Conservation (phyloP, 139 green algal genomes). For the Chlorella sp. region DNA sequence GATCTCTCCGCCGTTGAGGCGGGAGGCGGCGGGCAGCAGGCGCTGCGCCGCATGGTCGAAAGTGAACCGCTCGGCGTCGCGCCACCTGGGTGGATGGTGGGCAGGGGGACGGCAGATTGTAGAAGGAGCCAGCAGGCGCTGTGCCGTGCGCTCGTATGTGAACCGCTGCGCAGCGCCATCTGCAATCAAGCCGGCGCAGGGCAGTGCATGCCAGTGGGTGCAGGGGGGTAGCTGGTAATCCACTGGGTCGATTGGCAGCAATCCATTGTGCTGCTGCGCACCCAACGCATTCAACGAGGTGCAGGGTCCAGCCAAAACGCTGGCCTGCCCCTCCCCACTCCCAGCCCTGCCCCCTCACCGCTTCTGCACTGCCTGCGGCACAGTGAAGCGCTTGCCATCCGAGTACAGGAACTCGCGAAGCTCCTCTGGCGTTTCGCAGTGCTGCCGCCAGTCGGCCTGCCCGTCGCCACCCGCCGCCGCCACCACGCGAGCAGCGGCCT, state of each 20-base stretch:
- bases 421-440: background rate
- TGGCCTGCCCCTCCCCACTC: no score
- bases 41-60: conserved; percentile 10
- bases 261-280: no score
- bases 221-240: no score
- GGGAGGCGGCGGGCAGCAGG: background rate
- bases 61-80: background rate
- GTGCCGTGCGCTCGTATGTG: no score
- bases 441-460: background rate
- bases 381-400: background rate
- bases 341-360: background rate
- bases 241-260: no score
- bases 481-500: background rate
- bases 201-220: background rate
- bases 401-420: background rate
- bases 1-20: background rate
- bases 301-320: background rate
- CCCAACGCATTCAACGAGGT: no score
- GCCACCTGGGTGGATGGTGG: background rate
- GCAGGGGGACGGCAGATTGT: background rate
- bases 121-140: background rate
- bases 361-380: background rate
- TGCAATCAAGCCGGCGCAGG: background rate
- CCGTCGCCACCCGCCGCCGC: background rate
- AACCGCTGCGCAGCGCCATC: no score